Conservation (phyloP, 2,329 filamentous ascomycete genomes). For the Aspergillus fumigatus region DNA sequence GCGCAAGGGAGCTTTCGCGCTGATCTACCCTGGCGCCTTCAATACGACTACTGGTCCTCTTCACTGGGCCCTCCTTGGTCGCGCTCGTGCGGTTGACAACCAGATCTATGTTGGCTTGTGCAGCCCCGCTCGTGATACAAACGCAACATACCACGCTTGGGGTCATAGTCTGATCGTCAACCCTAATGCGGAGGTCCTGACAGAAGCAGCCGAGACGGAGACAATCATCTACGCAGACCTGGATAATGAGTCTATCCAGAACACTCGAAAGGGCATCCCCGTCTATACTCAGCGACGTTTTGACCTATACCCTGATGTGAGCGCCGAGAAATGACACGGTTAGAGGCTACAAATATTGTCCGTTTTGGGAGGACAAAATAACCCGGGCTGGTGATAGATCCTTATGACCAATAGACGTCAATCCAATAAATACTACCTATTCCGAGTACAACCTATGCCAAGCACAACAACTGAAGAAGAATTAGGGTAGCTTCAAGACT, state of each 20-base stretch:
- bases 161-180: constrained; percentile 87
- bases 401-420: neutral
- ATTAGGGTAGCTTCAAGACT: neutral
- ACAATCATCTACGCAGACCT: constrained; percentile 71
- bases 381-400: constrained; percentile 20
- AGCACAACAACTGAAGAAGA: neutral
- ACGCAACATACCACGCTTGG: constrained; percentile 79
- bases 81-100: constrained; percentile 85
- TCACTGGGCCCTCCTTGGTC: constrained; percentile 82
- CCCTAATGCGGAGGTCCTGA: constrained; percentile 78
- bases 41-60: constrained; percentile 88
- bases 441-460: neutral
- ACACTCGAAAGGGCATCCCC: constrained; percentile 77
- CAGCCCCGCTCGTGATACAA: constrained; percentile 77
- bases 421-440: neutral
- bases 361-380: neutral
- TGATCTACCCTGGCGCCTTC: constrained; percentile 95
- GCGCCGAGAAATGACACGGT: constrained; percentile 41
- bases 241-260: constrained; percentile 62
- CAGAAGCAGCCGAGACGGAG: constrained; percentile 73
- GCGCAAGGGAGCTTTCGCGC: constrained; percentile 75
- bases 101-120: constrained; percentile 92
- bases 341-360: constrained; percentile 24
- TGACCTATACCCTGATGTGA: constrained; percentile 92
- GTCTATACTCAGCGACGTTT: constrained; percentile 81